Evolutionary conservation across 768 basidiomycete genomes (phyloP), one percentile per base, ranked within the genome.

Genomic region (Podaxis rugospora): DNA sequence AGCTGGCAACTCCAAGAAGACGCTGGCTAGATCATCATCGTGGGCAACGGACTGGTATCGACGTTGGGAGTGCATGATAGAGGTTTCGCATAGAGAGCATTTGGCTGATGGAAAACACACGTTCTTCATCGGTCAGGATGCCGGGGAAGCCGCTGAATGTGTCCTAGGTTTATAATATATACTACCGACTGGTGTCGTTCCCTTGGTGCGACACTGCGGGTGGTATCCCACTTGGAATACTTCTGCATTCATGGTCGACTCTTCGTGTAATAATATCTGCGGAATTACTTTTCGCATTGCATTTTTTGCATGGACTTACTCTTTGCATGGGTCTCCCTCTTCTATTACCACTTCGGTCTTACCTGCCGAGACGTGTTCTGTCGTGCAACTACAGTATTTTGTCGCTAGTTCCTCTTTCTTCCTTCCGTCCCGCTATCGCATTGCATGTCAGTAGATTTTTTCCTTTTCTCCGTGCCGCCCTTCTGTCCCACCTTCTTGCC

Each of bases 11-110:
- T 32, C 64, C 66, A 56, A 52, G 25, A 66, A 65, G 54, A 64
- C 70, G 36, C 10, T 16, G 6, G 23, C 18, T 39, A 6, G 49
- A 10, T 49, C 9, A 13, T 27, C 49, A 14, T 64, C 64, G 25
- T 83, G 82, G 83, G 71, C 76, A 39, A 73, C 75, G 10, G 77
- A 74, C 61, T 84, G 83, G 82, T 80, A 83, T 63, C 74, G 73
- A 28, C 81, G 82, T 58, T 85, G 83, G 81, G 79, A 83, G 59
- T 55, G 85, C 50, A 73, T 86, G 51, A 63, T 79, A 50, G 75
- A 78, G 58, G 73, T 85, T 3, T 75, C 76, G 25, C 69, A 71
- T 39, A 66, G 66, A 51, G 71, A 75, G 49, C 62, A 62, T 37
- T 16, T 27, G 25, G n/a, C 50, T n/a, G 21, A 37, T 23, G 46